Evolutionary conservation across 2,329 filamentous ascomycete species (phyloP), one percentile per base, ranked within the genome.

Genomic region (Knufia petricola): DNA sequence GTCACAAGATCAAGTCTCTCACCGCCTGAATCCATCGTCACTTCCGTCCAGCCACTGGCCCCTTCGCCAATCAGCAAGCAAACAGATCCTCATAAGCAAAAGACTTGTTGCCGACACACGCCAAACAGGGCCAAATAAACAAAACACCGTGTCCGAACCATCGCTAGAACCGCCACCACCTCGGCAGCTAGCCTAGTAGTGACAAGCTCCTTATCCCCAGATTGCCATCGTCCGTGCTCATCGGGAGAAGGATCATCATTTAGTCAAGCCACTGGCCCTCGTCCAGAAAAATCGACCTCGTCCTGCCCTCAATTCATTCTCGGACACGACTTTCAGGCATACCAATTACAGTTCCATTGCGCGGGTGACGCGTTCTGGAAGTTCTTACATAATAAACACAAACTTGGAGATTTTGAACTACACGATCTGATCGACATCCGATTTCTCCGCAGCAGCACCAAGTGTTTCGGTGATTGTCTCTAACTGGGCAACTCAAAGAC

Each of bases 131-230:
- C 32, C 32, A n/a, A 17, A 42, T 4, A n/a, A 46, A 39, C 44
- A 47, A 31, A 47, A 17, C 44, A 47, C 31, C 34, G 23, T 47
- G 44, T 38, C 32, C 17, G 31, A 30, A 30, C n/a, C 4, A 38
- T 19, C 34, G 38, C 34, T 15, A 38, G 24, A 38, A 39, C 4
- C 23, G 20, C 44, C 32, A 4, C 23, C 12, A 34, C 44, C 44
- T 47, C 44, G 44, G 44, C 44, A 47, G 34, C 44, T 39, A 47
- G 43, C 43, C 23, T 46, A 46, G 44, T 38, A 10, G 19, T 32
- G 4, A 24, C 32, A 39, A 47, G 32, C 34, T 39, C 34, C 12
- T 38, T 21, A 38, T 20, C 44, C 44, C 44, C 32, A 46, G 44
- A 39, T 47, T 47, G 28, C 30, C 15, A 4, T 31, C 3, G 3